Base-by-base conservation (phyloP, 331 rosid species). In the Cucumis variabilis region DNA sequence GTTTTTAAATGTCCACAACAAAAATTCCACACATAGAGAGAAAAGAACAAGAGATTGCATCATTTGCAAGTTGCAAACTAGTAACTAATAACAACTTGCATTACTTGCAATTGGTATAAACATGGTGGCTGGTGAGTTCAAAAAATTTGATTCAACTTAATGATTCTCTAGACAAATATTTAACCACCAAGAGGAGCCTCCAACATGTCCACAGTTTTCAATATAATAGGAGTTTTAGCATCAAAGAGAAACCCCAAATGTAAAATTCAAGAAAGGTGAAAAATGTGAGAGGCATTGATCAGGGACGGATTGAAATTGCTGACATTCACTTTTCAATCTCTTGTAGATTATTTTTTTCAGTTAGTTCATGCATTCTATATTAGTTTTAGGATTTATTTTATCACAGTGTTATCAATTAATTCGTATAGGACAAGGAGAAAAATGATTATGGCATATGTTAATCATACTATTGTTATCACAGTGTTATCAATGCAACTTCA, bases 41-140 rank as follows among this genome's bases (percentile, higher is more conserved):
- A n/a, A n/a, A n/a, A n/a, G n/a, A 89, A 91, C 85, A 80, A n/a
- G 84, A 79, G 48, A 30, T 23, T 71, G 14, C 48, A 71, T 71
- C 20, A 71, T 13, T 71, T 71, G 77, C 77, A 68, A 25, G 73
- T 68, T 25, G 30, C 71, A 66, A 66, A 66, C 30, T 66, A 7
- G 41, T 8, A 71, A 71, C 24, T 71, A n/a, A 19, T 16, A 71
- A 71, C 77, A 71, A 37, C n/a, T 71, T 30, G 19, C 48, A 71
- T 71, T 71, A 71, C 77, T 71, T 30, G 46, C 77, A 30, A 16
- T 30, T 30, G 10, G 48, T 71, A 16, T 7, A 19, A 27, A 55
- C 53, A 41, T 73, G 53, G 5, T 41, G n/a, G 65, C 23, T 58
- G 8, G 65, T 58, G 65, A 14, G 14, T 71, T 15, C 77, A 71